Percentiles rank a stretch among this genome's conserved stretches.
phyloP scores from a whole-genome alignment of 495 filamentous ascomycete genomes.

The Hyaloscypha bicolor region DNA sequence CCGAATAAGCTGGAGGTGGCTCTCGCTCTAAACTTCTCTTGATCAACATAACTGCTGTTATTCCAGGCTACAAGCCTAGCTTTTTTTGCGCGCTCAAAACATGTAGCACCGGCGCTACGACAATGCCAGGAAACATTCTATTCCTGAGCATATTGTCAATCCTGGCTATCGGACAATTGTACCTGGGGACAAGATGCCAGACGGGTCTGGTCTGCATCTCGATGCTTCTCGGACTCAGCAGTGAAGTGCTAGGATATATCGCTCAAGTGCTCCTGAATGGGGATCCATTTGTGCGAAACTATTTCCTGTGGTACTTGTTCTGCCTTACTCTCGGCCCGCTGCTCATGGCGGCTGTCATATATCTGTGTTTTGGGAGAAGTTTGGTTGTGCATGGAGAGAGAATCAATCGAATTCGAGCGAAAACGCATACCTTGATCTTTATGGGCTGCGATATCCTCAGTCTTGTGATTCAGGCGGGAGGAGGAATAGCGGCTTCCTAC shows the following conservation, averaged over 20 bases:
- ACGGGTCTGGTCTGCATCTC: constrained; percentile 4
- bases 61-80: constrained; percentile 5
- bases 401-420: constrained; percentile 60
- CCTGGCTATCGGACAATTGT: constrained; percentile 3
- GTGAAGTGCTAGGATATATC: constrained; percentile 42
- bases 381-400: constrained; percentile 57
- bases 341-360: constrained; percentile 63
- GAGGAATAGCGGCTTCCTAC: constrained; percentile 53
- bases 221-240: constrained; percentile 6
- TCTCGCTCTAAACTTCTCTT: too few relatives aligned
- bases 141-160: constrained; percentile 14
- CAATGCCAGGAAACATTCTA: constrained; percentile 19
- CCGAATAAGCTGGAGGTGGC: too few relatives aligned
- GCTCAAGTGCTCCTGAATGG: constrained; percentile 41
- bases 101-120: constrained; percentile 14
- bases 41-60: too few relatives aligned
- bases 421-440: constrained; percentile 49
- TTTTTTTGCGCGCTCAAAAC: constrained; percentile 15
- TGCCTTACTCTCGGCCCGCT: constrained; percentile 63
- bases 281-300: constrained; percentile 40
- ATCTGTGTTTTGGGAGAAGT: constrained; percentile 62
- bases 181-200: constrained; percentile 2
- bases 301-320: constrained; percentile 34
- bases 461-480: constrained; percentile 64
- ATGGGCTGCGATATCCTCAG: constrained; percentile 63